Conservation (phyloP, 108 stramenopile genomes). For the Pseudonitzschia pungens region DNA sequence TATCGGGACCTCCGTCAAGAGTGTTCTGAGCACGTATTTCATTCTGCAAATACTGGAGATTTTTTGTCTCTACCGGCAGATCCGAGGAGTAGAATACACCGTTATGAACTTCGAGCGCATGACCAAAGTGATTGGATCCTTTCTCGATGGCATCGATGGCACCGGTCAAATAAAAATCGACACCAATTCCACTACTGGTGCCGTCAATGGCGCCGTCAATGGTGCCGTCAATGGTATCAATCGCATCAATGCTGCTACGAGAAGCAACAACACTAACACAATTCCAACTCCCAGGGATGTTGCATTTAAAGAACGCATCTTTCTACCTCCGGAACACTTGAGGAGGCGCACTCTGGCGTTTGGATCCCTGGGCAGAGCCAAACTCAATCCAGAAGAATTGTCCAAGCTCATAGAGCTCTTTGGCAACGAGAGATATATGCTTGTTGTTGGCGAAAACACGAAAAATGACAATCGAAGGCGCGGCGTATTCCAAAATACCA, state of each 20-base stretch:
- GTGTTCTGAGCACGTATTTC: constrained; percentile 65
- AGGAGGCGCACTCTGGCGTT: constrained; percentile 67
- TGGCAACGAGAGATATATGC: constrained; percentile 62
- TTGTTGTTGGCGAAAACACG: constrained; percentile 71
- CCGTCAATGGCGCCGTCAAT: too few relatives aligned
- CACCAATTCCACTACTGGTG: constrained; percentile 11
- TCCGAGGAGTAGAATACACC: constrained; percentile 78
- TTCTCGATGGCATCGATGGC: constrained; percentile 11
- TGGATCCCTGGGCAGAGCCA: constrained; percentile 69
- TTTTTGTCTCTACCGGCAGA: constrained; percentile 86
- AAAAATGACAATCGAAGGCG: constrained; percentile 42
- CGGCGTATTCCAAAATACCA: constrained; percentile 3
- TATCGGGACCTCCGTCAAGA: constrained; percentile 56
- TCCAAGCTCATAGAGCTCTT: constrained; percentile 55
- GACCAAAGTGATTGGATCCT: constrained; percentile 45
- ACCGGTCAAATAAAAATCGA: neutral
- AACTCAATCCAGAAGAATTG: constrained; percentile 64
- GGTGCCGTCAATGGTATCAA: too few relatives aligned
- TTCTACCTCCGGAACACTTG: constrained; percentile 69
- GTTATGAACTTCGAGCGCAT: constrained; percentile 90
- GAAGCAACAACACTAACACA: neutral
- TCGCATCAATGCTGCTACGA: neutral
- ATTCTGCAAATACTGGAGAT: constrained; percentile 79
- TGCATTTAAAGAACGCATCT: constrained; percentile 64
- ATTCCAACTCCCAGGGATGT: constrained; percentile 65